Conservation (phyloP, 257 asterid genomes). For the Nicotiana otophora region DNA sequence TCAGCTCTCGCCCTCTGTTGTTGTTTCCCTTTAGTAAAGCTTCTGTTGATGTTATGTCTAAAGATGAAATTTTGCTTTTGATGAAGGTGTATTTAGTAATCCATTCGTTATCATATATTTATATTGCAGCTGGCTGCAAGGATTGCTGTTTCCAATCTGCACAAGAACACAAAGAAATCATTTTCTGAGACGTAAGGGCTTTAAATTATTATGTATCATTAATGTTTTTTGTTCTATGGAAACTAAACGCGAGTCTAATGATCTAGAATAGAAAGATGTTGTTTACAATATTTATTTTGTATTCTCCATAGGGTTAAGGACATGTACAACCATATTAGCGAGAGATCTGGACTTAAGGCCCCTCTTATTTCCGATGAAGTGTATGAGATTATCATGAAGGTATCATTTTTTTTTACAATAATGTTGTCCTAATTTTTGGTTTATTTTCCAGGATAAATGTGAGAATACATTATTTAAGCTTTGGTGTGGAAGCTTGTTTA, state of each 20-base stretch:
- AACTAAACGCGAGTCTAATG: too few species aligned
- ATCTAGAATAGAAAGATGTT: background rate
- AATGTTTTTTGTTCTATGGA: background rate
- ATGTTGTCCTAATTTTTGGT: background rate
- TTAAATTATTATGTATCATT: background rate
- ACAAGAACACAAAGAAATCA: slow-evolving; percentile 88
- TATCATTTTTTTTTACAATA: slow-evolving; percentile 12
- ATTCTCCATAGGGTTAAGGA: slow-evolving; percentile 62
- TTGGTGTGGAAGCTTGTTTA: background rate
- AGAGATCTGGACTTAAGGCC: slow-evolving; percentile 76
- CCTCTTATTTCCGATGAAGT: slow-evolving; percentile 89
- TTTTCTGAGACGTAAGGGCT: slow-evolving; percentile 90
- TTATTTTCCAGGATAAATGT: background rate
- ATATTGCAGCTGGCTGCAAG: slow-evolving; percentile 86
- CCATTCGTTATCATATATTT: background rate
- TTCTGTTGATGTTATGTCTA: too few species aligned
- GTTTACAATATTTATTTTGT: background rate
- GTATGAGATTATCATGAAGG: slow-evolving; percentile 84
- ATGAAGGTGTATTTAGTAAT: background rate
- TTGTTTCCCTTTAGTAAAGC: background rate
- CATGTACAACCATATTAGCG: slow-evolving; percentile 77
- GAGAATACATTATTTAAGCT: background rate
- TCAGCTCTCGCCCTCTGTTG: background rate
- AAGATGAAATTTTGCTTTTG: background rate
- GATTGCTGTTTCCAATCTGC: slow-evolving; percentile 97